Evolutionary conservation across 768 basidiomycete genomes (phyloP).

Genomic region (Neoboletus magnificus): DNA sequence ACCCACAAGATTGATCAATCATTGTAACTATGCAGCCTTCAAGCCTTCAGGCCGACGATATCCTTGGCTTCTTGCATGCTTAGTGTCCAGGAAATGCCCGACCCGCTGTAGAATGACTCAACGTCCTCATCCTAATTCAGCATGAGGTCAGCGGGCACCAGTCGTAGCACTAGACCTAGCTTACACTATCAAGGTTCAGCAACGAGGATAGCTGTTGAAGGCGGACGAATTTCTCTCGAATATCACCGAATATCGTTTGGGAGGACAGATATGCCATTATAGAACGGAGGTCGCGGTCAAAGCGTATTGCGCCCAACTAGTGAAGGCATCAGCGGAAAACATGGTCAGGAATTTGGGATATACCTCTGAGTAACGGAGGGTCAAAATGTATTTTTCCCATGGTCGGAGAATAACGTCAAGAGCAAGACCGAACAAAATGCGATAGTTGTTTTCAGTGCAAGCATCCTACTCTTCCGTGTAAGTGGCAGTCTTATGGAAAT

Average conservation of each 20-base stretch:
- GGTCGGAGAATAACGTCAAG: slow-evolving; percentile 89
- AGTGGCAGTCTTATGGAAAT: not conserved
- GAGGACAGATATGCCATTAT: slow-evolving; percentile 80
- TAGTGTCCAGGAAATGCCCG: slow-evolving; percentile 87
- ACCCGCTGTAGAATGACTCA: slow-evolving; percentile 91
- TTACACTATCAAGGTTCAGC: slow-evolving; percentile 79
- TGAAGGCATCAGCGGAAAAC: slow-evolving; percentile 1
- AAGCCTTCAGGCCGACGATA: slow-evolving; percentile 56
- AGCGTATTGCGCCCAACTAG: slow-evolving; percentile 92
- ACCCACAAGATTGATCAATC: too few relatives aligned
- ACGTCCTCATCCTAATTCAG: slow-evolving; percentile 80
- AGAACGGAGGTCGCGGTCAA: slow-evolving; percentile 87
- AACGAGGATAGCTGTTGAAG: slow-evolving; percentile 92
- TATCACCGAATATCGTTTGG: slow-evolving; percentile 87
- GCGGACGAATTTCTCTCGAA: slow-evolving; percentile 87
- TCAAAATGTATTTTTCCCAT: slow-evolving; percentile 87
- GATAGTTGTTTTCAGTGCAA: slow-evolving; percentile 87
- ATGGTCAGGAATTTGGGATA: slow-evolving; percentile 11
- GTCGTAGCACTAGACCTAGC: not conserved
- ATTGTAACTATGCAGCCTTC: slow-evolving; percentile 7
- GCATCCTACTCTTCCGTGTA: slow-evolving; percentile 51
- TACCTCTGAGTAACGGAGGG: slow-evolving; percentile 86
- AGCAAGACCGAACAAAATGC: slow-evolving; percentile 77
- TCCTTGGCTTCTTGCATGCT: slow-evolving; percentile 72
- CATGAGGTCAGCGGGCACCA: slow-evolving; percentile 5